phyloP scores from a whole-genome alignment of 345 rosid species.

The Hypericum perforatum region DNA sequence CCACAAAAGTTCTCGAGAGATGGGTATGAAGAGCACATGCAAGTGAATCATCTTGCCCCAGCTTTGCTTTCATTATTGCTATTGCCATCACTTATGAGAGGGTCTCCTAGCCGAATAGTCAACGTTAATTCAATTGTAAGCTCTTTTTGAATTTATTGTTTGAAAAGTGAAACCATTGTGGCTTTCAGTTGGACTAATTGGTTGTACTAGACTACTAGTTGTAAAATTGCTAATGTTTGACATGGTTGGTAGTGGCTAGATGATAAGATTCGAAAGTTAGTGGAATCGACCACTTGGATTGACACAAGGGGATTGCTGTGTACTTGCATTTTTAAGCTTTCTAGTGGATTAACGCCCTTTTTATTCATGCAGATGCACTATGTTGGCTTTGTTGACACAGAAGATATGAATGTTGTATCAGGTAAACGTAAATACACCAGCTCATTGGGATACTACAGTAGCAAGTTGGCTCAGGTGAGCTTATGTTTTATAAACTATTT shows the following conservation, averaged over 20 bases:
- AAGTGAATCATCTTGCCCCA: slow-evolving; percentile 97
- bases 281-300: no score
- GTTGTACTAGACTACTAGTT: no score
- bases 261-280: no score
- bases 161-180: no score
- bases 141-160: background rate
- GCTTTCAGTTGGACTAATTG: no score
- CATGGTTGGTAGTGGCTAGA: no score
- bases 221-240: no score
- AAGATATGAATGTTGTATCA: slow-evolving; percentile 74
- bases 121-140: slow-evolving; percentile 97
- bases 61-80: slow-evolving; percentile 77
- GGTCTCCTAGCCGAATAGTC: slow-evolving; percentile 87
- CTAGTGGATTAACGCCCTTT: background rate
- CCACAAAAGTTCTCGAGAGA: slow-evolving; percentile 85
- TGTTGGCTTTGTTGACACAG: slow-evolving; percentile 78
- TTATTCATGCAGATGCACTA: slow-evolving; percentile 65
- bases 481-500: slow-evolving; percentile 5
- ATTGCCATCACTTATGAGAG: slow-evolving; percentile 84
- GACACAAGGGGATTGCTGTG: background rate
- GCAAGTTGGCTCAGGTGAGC: slow-evolving; percentile 92
- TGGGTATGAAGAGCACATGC: slow-evolving; percentile 90
- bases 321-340: slow-evolving; percentile 8
- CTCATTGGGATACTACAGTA: slow-evolving; percentile 51
- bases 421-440: slow-evolving; percentile 74